A percentile compares a stretch with the other conserved stretches of the same genome.
Evolutionary conservation across 2,329 filamentous ascomycete genomes (phyloP).

Genomic region (Aureobasidium sp.): DNA sequence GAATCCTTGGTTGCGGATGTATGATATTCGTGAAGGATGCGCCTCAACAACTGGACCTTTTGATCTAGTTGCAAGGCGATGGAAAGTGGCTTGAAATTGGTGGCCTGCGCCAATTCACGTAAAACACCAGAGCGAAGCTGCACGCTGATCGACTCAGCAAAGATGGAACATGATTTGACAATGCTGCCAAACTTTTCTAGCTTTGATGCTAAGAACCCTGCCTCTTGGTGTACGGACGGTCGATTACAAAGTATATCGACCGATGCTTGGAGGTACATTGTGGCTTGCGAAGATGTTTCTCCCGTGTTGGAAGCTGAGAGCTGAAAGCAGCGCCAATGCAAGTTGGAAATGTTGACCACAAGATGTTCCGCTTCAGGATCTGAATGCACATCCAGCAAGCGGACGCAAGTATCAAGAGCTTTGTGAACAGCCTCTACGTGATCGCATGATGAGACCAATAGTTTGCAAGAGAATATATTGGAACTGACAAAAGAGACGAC

Average conservation of each 20-base stretch:
- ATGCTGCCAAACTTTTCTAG: conserved; percentile 56
- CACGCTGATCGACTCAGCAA: neutral
- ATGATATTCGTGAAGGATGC: neutral
- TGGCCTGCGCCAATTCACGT: neutral
- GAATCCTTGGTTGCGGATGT: neutral
- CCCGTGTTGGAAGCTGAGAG: neutral
- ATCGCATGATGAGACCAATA: neutral
- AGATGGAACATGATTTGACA: neutral
- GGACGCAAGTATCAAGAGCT: neutral
- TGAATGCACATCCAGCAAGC: neutral
- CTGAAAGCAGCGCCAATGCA: conserved; percentile 52
- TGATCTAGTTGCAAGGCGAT: neutral
- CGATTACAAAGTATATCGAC: conserved; percentile 53
- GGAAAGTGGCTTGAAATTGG: neutral
- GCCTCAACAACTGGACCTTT: neutral
- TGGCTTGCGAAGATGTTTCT: neutral
- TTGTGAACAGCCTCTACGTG: neutral
- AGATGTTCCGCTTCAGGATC: neutral
- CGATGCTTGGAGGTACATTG: conserved; percentile 22
- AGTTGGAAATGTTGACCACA: conserved; percentile 56
- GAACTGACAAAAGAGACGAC: conserved; percentile 2
- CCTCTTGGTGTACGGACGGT: conserved; percentile 46
- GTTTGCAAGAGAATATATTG: neutral
- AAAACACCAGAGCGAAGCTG: neutral
- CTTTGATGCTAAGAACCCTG: conserved; percentile 53